phyloP scores from a whole-genome alignment of 192 early-diverging fungal genomes.

The Podochytrium sp. region DNA sequence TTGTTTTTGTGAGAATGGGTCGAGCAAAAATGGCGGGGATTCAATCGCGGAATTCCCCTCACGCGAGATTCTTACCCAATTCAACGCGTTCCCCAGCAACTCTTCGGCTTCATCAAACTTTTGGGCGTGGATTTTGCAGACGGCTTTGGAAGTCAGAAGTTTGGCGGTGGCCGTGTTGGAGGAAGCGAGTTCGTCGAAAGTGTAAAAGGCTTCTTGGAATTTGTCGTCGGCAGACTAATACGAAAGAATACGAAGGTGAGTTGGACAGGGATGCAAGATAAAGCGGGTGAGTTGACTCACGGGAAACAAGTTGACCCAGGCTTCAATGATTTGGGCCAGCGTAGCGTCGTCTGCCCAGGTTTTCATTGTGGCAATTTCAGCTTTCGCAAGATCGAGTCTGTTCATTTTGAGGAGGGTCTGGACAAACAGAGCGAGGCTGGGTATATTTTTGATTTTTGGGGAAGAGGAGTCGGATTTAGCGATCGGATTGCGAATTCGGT shows the following conservation, averaged over 20 bases:
- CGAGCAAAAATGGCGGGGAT: background rate
- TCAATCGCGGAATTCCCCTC: background rate
- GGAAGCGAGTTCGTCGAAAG: conserved; percentile 91
- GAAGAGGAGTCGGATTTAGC: too few species aligned
- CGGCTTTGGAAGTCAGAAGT: conserved; percentile 80
- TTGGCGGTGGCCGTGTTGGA: conserved; percentile 71
- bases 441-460: too few species aligned
- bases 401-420: conserved; percentile 80
- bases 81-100: conserved; percentile 76
- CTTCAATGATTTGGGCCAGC: conserved; percentile 90
- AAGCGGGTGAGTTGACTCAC: conserved; percentile 12
- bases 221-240: conserved; percentile 72
- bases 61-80: conserved; percentile 27
- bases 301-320: conserved; percentile 70
- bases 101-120: conserved; percentile 83
- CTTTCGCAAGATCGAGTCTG: conserved; percentile 83
- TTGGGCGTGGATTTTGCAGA: conserved; percentile 77
- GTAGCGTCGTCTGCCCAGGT: conserved; percentile 95
- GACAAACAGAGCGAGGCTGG: conserved; percentile 76
- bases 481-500: too few species aligned
- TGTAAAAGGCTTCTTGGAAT: conserved; percentile 87
- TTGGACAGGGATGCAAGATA: background rate
- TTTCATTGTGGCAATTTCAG: conserved; percentile 75
- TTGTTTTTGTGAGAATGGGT: too few species aligned
- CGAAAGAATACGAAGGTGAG: background rate